Conservation (phyloP, 73 alveolate genomes). For the Diophrys sp. region DNA sequence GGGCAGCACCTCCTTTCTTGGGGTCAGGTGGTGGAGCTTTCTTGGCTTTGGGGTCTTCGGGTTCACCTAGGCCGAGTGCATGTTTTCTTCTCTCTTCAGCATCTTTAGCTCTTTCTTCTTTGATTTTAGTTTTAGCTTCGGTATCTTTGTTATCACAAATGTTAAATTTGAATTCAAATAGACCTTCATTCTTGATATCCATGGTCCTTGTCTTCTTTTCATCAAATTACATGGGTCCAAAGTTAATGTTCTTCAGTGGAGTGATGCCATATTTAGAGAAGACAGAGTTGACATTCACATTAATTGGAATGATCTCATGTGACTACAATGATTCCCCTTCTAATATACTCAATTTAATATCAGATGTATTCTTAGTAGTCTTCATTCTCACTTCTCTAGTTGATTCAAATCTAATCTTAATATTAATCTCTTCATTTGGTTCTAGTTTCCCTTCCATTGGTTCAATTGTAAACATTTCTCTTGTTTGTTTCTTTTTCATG, state of each 20-base stretch:
- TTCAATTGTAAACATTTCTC: constrained; percentile 90
- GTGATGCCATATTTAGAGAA: constrained; percentile 92
- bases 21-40: constrained; percentile 79
- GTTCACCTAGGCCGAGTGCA: constrained; percentile 26
- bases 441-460: constrained; percentile 94
- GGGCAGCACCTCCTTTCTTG: constrained; percentile 84
- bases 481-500: constrained; percentile 90
- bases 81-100: constrained; percentile 48
- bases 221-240: constrained; percentile 96
- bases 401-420: constrained; percentile 87
- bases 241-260: constrained; percentile 96
- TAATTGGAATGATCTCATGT: constrained; percentile 89
- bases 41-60: constrained; percentile 57
- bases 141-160: constrained; percentile 94
- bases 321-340: constrained; percentile 94
- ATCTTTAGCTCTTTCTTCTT: constrained; percentile 80
- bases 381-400: constrained; percentile 91
- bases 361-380: constrained; percentile 93
- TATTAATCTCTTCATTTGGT: constrained; percentile 92
- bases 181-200: constrained; percentile 97
- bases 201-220: constrained; percentile 89
- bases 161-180: constrained; percentile 94
- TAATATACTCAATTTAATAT: constrained; percentile 82
- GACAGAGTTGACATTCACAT: constrained; percentile 93
- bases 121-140: constrained; percentile 78